Evolutionary conservation across 805 yeast species (phyloP).

Genomic region (Starmerella geochares): DNA sequence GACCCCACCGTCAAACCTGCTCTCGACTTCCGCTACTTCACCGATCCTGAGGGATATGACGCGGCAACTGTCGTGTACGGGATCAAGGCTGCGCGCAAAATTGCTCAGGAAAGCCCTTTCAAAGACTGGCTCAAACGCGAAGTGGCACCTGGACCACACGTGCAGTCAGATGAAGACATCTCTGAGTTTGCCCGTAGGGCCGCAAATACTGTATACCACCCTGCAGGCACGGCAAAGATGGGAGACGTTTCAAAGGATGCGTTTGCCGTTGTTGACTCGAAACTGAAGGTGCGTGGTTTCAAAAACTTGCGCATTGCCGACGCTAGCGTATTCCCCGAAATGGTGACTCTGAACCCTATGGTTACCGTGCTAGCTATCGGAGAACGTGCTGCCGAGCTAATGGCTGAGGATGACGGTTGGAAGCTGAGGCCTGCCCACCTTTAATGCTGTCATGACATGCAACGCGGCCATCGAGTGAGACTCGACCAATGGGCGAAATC

Average conservation of each 20-base stretch:
- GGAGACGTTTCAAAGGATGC: constrained; percentile 21
- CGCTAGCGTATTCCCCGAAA: constrained; percentile 32
- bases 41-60: constrained; percentile 29
- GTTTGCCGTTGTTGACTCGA: constrained; percentile 30
- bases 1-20: constrained; percentile 19
- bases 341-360: constrained; percentile 20
- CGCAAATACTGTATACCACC: constrained; percentile 32
- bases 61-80: constrained; percentile 31
- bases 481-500: no score
- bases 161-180: constrained; percentile 30
- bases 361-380: constrained; percentile 17
- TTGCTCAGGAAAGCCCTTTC: constrained; percentile 30
- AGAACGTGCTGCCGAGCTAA: constrained; percentile 17
- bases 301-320: constrained; percentile 30
- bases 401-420: constrained; percentile 15
- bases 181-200: constrained; percentile 30
- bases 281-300: constrained; percentile 30
- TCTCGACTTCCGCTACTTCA: constrained; percentile 20
- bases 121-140: constrained; percentile 29
- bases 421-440: neutral
- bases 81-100: constrained; percentile 29
- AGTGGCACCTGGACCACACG: constrained; percentile 31
- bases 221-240: constrained; percentile 30
- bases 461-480: no score
- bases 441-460: no score